Evolutionary conservation across 805 yeast genomes (phyloP).

Genomic region (Wickerhamomyces kurtzmanii): DNA sequence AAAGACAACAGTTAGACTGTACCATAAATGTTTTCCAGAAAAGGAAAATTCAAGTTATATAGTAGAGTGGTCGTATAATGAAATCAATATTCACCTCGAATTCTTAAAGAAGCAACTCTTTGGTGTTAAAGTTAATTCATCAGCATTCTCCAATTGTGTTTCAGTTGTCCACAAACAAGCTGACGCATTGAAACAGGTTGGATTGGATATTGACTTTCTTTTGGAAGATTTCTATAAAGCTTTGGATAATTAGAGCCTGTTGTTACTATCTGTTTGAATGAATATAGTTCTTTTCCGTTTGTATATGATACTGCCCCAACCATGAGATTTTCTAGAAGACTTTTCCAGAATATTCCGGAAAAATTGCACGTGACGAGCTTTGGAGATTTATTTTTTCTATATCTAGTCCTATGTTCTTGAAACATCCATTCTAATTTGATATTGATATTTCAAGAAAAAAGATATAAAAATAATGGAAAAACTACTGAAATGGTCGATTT

Average conservation of each 20-base stretch:
- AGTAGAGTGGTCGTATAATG: constrained; percentile 70
- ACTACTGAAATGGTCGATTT: constrained; percentile 84
- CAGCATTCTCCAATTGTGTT: constrained; percentile 45
- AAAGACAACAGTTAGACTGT: constrained; percentile 45
- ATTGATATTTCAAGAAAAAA: too few relatives aligned
- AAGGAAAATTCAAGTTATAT: constrained; percentile 37
- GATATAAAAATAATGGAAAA: constrained; percentile 69
- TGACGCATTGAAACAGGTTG: constrained; percentile 48
- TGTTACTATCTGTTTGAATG: too few relatives aligned
- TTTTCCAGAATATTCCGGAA: too few relatives aligned
- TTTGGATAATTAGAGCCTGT: too few relatives aligned
- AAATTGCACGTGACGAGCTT: too few relatives aligned
- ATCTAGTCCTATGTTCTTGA: too few relatives aligned
- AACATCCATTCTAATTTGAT: too few relatives aligned
- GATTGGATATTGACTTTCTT: constrained; percentile 52
- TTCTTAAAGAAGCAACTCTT: constrained; percentile 58
- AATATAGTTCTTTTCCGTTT: too few relatives aligned
- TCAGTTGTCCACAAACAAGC: constrained; percentile 48
- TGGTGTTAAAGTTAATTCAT: constrained; percentile 45
- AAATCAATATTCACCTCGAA: constrained; percentile 48
- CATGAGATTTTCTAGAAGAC: too few relatives aligned
- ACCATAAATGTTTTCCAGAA: constrained; percentile 38
- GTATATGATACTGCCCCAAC: too few relatives aligned
- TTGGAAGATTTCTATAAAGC: constrained; percentile 14
- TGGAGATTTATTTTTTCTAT: too few relatives aligned